phyloP scores from a whole-genome alignment of 2,329 filamentous ascomycete species.

The Fusarium miscanthi region DNA sequence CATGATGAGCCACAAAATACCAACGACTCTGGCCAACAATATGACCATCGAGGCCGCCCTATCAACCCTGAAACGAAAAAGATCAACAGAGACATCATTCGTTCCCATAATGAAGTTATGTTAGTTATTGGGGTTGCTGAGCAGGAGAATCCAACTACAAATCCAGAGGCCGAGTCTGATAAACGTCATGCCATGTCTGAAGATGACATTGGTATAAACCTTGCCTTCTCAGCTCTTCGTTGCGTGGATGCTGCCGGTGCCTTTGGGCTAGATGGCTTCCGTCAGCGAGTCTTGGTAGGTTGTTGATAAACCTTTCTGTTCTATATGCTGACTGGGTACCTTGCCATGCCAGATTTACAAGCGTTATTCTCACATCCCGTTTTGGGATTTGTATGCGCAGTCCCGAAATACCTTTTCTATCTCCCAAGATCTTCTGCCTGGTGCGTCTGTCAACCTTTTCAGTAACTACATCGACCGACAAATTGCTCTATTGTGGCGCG shows the following conservation, averaged over 20 bases:
- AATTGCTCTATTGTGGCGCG: slow-evolving; percentile 42
- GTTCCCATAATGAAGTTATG: slow-evolving; percentile 73
- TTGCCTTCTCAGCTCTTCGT: slow-evolving; percentile 49
- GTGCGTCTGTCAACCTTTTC: slow-evolving; percentile 48
- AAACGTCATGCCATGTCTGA: slow-evolving; percentile 61
- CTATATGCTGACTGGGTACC: slow-evolving; percentile 13
- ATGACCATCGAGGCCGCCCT: slow-evolving; percentile 66
- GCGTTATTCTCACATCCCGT: slow-evolving; percentile 60
- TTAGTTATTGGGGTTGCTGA: slow-evolving; percentile 71
- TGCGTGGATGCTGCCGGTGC: slow-evolving; percentile 57
- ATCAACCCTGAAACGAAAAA: slow-evolving; percentile 65
- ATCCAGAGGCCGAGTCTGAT: slow-evolving; percentile 55
- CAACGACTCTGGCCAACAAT: slow-evolving; percentile 57
- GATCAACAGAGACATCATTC: slow-evolving; percentile 67
- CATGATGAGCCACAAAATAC: slow-evolving; percentile 40
- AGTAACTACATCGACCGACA: slow-evolving; percentile 46
- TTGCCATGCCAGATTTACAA: slow-evolving; percentile 60
- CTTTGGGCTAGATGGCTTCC: slow-evolving; percentile 64
- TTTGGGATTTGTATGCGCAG: slow-evolving; percentile 55
- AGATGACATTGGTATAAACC: slow-evolving; percentile 56
- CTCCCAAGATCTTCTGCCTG: slow-evolving; percentile 48
- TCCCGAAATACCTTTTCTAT: slow-evolving; percentile 47
- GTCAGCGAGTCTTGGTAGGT: slow-evolving; percentile 65
- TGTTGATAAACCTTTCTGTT: background rate
- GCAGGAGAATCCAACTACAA: slow-evolving; percentile 59